phyloP scores from a whole-genome alignment of 1,284 basidiomycete species.

The Leccinum colubrinum region DNA sequence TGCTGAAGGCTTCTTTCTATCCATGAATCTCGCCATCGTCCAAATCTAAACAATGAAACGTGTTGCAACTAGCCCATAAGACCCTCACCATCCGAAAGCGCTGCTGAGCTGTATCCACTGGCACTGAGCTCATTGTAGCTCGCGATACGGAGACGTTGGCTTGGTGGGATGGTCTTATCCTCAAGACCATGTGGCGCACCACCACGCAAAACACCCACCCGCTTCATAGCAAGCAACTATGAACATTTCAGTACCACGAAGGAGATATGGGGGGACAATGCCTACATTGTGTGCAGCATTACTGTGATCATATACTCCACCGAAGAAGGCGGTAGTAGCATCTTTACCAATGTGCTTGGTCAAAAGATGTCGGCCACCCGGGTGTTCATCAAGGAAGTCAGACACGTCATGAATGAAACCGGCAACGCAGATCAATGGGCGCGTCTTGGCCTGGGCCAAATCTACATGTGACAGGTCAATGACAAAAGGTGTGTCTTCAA shows the following conservation, averaged over 20 bases:
- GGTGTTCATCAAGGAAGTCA: slow-evolving; percentile 88
- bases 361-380: slow-evolving; percentile 71
- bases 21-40: not conserved
- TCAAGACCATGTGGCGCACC: slow-evolving; percentile 65
- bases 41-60: not conserved
- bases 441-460: slow-evolving; percentile 73
- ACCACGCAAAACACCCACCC: slow-evolving; percentile 78
- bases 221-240: slow-evolving; percentile 82
- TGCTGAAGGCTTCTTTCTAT: slow-evolving; percentile 6
- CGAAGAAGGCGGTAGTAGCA: slow-evolving; percentile 91
- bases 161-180: slow-evolving; percentile 61
- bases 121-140: slow-evolving; percentile 58
- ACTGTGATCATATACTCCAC: slow-evolving; percentile 91
- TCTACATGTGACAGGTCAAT: slow-evolving; percentile 38
- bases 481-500: slow-evolving; percentile 4
- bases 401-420: slow-evolving; percentile 92
- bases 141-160: slow-evolving; percentile 67
- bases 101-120: slow-evolving; percentile 35
- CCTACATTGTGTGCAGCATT: slow-evolving; percentile 87
- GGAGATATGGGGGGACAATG: not conserved
- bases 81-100: slow-evolving; percentile 34
- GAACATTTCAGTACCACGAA: slow-evolving; percentile 17
- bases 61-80: slow-evolving; percentile 24
- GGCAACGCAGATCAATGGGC: slow-evolving; percentile 78
- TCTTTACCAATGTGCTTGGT: slow-evolving; percentile 77